Conservation (phyloP, 2,329 filamentous ascomycete genomes). For the Hypoxylon sp. region DNA sequence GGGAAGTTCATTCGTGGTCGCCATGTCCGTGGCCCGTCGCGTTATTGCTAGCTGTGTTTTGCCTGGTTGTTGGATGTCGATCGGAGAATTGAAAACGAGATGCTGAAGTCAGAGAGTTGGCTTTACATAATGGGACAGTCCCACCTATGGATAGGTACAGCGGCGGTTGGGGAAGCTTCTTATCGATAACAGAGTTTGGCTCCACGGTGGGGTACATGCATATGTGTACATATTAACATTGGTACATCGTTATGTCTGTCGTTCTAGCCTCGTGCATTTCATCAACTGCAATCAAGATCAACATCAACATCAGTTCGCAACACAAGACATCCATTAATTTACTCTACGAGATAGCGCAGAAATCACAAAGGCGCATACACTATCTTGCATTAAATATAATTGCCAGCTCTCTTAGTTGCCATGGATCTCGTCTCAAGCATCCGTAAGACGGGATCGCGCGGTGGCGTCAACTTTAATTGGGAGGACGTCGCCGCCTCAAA, state of each 20-base stretch:
- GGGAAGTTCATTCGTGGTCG: slow-evolving; percentile 55
- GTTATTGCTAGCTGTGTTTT: not conserved
- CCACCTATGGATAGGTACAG: no score
- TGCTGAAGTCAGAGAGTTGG: not conserved
- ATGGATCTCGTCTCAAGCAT: slow-evolving; percentile 97
- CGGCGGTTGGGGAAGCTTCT: slow-evolving; percentile 10
- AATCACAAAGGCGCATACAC: not conserved
- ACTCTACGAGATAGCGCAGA: not conserved
- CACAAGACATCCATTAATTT: not conserved
- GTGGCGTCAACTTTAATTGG: slow-evolving; percentile 97
- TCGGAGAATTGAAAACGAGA: slow-evolving; percentile 4
- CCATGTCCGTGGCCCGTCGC: slow-evolving; percentile 38
- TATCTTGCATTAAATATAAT: not conserved
- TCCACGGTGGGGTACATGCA: slow-evolving; percentile 10
- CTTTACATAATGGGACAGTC: not conserved
- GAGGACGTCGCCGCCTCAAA: slow-evolving; percentile 88
- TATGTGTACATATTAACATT: not conserved
- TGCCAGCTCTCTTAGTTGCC: slow-evolving; percentile 10
- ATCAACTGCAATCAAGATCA: slow-evolving; percentile 11
- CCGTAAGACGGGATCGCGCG: slow-evolving; percentile 90
- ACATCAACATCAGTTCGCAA: slow-evolving; percentile 1
- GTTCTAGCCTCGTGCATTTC: slow-evolving; percentile 7
- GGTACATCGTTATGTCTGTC: not conserved
- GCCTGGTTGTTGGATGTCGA: not conserved
- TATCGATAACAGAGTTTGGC: slow-evolving; percentile 30